Percentiles rank a stretch among this genome's conserved stretches.
These are phyloP conservation scores for Oryza punctata DNA, from an alignment of 176 grass and related monocot genomes.

Conservation along the genomic window DNA sequence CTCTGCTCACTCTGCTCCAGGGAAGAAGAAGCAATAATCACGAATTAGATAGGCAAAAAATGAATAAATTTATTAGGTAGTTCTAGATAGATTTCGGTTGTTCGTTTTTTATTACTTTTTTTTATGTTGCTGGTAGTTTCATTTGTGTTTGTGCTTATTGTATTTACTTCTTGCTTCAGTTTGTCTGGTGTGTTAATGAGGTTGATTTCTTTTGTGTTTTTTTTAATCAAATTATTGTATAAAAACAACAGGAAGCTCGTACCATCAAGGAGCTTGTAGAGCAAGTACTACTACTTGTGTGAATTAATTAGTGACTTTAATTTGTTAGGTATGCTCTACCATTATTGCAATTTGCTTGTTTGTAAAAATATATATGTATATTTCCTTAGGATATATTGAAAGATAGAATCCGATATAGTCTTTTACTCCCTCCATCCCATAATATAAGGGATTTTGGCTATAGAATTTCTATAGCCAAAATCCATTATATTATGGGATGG, in stretches of 20 bases:
- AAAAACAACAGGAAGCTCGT: neutral
- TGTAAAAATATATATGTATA: neutral
- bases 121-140: neutral
- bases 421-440: no score
- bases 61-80: neutral
- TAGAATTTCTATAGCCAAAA: no score
- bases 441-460: no score
- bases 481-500: no score
- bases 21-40: neutral
- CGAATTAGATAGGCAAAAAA: neutral
- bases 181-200: neutral
- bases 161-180: neutral
- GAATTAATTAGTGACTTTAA: neutral
- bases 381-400: no score
- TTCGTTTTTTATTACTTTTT: neutral
- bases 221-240: neutral
- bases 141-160: neutral
- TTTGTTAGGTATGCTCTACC: neutral
- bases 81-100: neutral
- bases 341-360: neutral
- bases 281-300: neutral
- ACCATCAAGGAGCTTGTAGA: conserved; percentile 1
- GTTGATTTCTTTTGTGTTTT: neutral
- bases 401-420: no score
- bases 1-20: neutral